These are phyloP conservation scores for Macrophomina phaseolina DNA, from an alignment of 2,329 filamentous ascomycete species.

Conservation along the genomic window DNA sequence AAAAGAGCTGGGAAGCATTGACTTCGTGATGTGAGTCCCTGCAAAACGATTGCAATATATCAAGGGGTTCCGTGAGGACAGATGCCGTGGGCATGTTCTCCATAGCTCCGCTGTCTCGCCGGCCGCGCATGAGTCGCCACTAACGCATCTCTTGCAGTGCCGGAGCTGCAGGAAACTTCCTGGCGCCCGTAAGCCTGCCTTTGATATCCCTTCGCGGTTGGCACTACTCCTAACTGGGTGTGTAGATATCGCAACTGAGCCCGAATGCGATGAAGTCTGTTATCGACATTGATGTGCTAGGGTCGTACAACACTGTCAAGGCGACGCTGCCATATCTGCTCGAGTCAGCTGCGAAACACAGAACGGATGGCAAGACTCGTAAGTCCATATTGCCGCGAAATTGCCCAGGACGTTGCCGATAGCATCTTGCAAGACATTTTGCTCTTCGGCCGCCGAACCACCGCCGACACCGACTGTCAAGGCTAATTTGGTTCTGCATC, in stretches of 20 bases:
- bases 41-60: background rate
- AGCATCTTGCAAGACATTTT: slow-evolving; percentile 38
- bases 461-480: background rate
- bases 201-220: background rate
- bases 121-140: slow-evolving; percentile 10
- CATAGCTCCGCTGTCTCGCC: background rate
- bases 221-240: background rate
- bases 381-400: slow-evolving; percentile 31
- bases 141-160: slow-evolving; percentile 61
- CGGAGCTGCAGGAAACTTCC: slow-evolving; percentile 94
- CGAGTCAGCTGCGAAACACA: slow-evolving; percentile 70
- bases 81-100: background rate
- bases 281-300: slow-evolving; percentile 94
- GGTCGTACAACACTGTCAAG: slow-evolving; percentile 94
- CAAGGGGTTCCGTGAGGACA: background rate
- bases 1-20: slow-evolving; percentile 83
- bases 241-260: slow-evolving; percentile 73
- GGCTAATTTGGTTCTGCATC: background rate
- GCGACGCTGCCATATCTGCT: slow-evolving; percentile 84
- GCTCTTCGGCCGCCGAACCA: slow-evolving; percentile 2
- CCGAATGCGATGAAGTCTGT: slow-evolving; percentile 93
- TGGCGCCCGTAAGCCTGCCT: slow-evolving; percentile 63
- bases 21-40: slow-evolving; percentile 82
- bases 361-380: slow-evolving; percentile 63
- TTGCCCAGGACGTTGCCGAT: slow-evolving; percentile 35